Conservation (phyloP, 1,139 yeast genomes). For the Magnusiomyces ingens region DNA sequence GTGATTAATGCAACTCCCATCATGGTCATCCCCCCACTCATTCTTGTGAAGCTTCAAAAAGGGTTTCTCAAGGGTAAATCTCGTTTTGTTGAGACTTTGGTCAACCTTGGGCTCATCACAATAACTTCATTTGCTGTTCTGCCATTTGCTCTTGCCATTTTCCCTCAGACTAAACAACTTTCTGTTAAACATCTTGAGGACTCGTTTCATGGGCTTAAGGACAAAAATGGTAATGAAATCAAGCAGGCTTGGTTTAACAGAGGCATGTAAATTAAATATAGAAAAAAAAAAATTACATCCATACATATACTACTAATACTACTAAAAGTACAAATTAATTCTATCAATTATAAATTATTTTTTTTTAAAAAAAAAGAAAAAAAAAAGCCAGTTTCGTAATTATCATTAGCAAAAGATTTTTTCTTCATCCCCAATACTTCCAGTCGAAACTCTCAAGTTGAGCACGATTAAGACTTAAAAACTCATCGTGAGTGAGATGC, state of each 20-base stretch:
- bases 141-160: constrained; percentile 91
- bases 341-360: not conserved
- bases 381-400: no score
- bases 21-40: constrained; percentile 90
- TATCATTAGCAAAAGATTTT: not conserved
- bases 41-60: constrained; percentile 69
- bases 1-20: constrained; percentile 95
- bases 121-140: constrained; percentile 78
- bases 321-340: not conserved
- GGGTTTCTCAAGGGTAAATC: constrained; percentile 48
- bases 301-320: not conserved
- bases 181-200: constrained; percentile 55
- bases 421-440: constrained; percentile 49
- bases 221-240: constrained; percentile 55
- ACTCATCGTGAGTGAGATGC: constrained; percentile 13
- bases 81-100: constrained; percentile 53
- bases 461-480: constrained; percentile 23
- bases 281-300: not conserved
- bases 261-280: constrained; percentile 52
- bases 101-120: constrained; percentile 78
- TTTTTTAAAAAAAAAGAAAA: not conserved
- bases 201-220: constrained; percentile 53
- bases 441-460: constrained; percentile 42
- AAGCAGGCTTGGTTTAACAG: constrained; percentile 75
- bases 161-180: constrained; percentile 78